Evolutionary conservation across 108 stramenopile genomes (phyloP), one percentile per base, ranked within the genome.

Genomic region (Nitzschia sp.): DNA sequence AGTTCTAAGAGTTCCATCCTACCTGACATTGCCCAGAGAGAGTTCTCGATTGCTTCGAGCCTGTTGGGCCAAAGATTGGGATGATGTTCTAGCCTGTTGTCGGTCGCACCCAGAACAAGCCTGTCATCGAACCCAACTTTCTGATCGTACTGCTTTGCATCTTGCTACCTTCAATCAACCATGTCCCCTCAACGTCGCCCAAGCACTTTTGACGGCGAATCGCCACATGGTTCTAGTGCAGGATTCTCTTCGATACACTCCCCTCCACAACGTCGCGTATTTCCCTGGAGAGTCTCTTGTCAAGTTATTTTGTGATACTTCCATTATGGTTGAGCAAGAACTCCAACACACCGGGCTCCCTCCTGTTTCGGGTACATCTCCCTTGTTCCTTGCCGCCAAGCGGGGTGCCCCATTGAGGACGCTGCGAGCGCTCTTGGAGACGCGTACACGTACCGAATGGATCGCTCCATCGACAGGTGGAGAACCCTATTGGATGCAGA

Each of bases 391-490:
- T n/a, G 77, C 77, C 8, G 56, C 69, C 43, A 68, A 71, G 37
- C 57, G 58, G 51, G 56, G 48, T 53, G 77, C 77, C 0, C 66
- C 70, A 19, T 25, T 67, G 19, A 14, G 24, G 37, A 68, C 65
- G 0, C 41, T 78, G 24, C 50, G 40, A n/a, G 19, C n/a, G n/a
- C 61, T 78, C 21, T 25, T 78, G 59, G 41, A 50, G 25, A 67
- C 67, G 29, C 57, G 77, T 9, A 17, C 20, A n/a, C 29, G 53
- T 15, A 63, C 64, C 37, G 12, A 62, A 53, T 78, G 77, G 77
- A 78, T 78, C 12, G 70, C 66, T 29, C 77, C 77, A 3, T 65
- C 43, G 21, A 78, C 77, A 8, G 77, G 77, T n/a, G 77, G 70
- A 8, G 77, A 78, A 50, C 71, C 71, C 15, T 78, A 78, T 41